These are phyloP conservation scores for Podila horticola DNA, from an alignment of 192 early-diverging fungal species.

Conservation along the genomic window DNA sequence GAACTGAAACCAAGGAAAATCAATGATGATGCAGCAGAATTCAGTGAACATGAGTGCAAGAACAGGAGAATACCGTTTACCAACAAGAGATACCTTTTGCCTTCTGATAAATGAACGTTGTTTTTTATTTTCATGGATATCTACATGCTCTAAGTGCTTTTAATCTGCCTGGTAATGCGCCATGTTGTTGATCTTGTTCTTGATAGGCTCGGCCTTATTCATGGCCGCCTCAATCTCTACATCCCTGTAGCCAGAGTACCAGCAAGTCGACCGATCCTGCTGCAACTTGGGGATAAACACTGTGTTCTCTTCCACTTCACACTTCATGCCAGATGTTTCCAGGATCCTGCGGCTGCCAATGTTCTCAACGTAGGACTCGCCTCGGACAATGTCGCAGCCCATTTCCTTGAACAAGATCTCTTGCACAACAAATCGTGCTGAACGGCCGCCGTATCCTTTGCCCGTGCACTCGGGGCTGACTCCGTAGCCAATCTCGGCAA, in stretches of 20 bases:
- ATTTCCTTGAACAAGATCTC: constrained; percentile 35
- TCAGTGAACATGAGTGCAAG: no score
- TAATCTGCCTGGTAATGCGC: no score
- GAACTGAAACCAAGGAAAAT: no score
- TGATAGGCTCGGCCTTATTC: no score
- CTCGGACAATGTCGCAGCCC: constrained; percentile 37
- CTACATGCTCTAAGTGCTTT: no score
- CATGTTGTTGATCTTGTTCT: no score
- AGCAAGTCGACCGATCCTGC: constrained; percentile 9
- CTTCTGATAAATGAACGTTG: no score
- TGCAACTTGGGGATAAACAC: constrained; percentile 28
- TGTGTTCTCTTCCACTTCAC: constrained; percentile 22
- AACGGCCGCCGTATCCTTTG: constrained; percentile 11
- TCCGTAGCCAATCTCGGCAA: constrained; percentile 39
- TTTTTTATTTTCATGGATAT: no score
- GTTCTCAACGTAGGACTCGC: constrained; percentile 30
- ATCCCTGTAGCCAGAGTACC: constrained; percentile 7
- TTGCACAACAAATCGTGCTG: constrained; percentile 15
- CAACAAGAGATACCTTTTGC: no score
- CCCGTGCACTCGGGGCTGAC: constrained; percentile 32
- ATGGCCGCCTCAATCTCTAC: no score
- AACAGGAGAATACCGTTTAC: no score
- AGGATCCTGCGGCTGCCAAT: constrained; percentile 19
- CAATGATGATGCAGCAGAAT: no score
- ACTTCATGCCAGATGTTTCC: constrained; percentile 16